Evolutionary conservation across 1,139 yeast species (phyloP).

Genomic region (Hyphopichia fennica): DNA sequence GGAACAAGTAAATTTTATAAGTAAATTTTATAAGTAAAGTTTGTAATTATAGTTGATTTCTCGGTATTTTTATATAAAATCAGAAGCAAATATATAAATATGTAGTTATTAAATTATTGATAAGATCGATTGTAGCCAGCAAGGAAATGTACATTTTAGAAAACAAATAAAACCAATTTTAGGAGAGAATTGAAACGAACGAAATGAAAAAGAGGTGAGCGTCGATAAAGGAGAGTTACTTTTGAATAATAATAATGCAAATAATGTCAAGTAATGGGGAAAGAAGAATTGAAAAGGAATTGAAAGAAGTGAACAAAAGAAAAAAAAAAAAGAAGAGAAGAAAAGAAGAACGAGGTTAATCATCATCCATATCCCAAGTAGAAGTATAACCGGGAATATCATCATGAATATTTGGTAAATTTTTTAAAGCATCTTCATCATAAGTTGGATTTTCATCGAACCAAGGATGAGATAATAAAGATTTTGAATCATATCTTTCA

Average conservation of each 20-base stretch:
- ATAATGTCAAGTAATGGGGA: too few species aligned
- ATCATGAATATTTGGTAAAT: constrained; percentile 15
- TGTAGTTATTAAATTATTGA: too few species aligned
- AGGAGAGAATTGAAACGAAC: neutral
- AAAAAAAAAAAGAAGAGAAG: neutral
- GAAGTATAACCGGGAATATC: constrained; percentile 30
- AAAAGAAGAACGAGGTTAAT: too few species aligned
- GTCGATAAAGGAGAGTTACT: too few species aligned
- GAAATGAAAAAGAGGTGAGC: neutral
- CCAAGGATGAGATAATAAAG: constrained; percentile 46
- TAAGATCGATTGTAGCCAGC: too few species aligned
- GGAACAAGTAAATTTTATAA: too few species aligned
- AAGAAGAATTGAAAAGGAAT: neutral
- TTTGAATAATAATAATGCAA: neutral
- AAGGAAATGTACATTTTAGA: neutral
- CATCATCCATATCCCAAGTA: constrained; percentile 14
- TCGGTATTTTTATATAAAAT: too few species aligned
- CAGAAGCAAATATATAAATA: too few species aligned
- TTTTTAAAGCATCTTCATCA: constrained; percentile 5
- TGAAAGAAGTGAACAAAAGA: neutral
- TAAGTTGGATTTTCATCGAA: constrained; percentile 27
- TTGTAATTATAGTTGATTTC: too few species aligned
- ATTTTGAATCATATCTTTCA: constrained; percentile 38
- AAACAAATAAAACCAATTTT: neutral
- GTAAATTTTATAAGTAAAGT: too few species aligned